phyloP scores from a whole-genome alignment of 805 yeast species.

The Candida railenensis region DNA sequence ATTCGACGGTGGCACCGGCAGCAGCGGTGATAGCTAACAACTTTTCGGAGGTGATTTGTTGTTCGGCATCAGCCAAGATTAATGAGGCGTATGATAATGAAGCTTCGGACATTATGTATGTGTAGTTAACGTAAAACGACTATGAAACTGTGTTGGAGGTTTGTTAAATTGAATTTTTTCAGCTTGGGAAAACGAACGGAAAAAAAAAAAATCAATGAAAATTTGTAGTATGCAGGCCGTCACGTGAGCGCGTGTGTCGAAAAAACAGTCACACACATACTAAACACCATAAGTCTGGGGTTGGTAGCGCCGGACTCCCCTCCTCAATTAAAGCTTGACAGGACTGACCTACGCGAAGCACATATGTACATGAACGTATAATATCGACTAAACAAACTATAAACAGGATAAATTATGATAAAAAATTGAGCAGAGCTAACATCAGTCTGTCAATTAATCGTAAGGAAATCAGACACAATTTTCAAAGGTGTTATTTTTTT shows the following conservation, averaged over 20 bases:
- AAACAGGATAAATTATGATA: no score
- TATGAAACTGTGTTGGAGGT: neutral
- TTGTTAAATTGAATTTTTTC: neutral
- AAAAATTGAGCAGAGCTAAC: no score
- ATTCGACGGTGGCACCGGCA: slow-evolving; percentile 79
- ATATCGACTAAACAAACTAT: neutral
- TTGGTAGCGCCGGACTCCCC: no score
- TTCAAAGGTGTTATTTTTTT: no score
- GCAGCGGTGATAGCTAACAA: slow-evolving; percentile 72
- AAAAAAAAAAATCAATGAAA: neutral
- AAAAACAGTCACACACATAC: slow-evolving; percentile 2
- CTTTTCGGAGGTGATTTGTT: slow-evolving; percentile 89
- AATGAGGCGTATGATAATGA: slow-evolving; percentile 97
- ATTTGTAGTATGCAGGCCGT: neutral
- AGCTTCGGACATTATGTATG: slow-evolving; percentile 80
- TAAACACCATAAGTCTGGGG: neutral
- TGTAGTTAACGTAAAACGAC: neutral
- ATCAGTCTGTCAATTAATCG: no score
- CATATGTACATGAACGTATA: neutral
- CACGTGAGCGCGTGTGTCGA: neutral
- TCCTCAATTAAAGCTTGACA: no score
- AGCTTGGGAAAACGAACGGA: neutral
- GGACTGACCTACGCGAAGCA: neutral
- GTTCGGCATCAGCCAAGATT: slow-evolving; percentile 95
- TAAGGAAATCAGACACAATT: no score